phyloP scores from a whole-genome alignment of 1,284 basidiomycete species.

The Macrocybe sp. region DNA sequence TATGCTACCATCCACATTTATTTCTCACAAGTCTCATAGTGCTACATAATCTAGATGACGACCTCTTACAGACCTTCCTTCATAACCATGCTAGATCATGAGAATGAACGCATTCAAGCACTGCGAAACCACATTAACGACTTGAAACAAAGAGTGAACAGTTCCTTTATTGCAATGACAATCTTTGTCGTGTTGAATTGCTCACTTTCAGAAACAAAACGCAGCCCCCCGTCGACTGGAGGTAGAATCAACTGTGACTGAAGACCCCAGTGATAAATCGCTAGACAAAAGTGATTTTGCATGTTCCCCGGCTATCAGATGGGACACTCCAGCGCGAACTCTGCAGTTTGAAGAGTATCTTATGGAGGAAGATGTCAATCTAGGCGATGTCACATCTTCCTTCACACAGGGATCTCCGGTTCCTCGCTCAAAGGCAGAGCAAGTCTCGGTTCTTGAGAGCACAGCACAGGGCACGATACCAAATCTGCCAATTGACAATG shows the following conservation, averaged over 20 bases:
- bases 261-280: too few species aligned
- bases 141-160: constrained; percentile 43
- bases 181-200: constrained; percentile 1
- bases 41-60: constrained; percentile 24
- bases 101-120: constrained; percentile 53
- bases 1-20: constrained; percentile 26
- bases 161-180: background rate
- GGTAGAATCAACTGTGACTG: too few species aligned
- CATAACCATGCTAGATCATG: constrained; percentile 42
- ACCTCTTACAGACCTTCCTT: constrained; percentile 30
- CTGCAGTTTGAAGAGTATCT: constrained; percentile 58
- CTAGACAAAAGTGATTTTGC: constrained; percentile 2
- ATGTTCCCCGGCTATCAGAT: constrained; percentile 42
- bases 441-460: background rate
- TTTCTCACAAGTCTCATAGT: constrained; percentile 8
- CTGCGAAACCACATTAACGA: constrained; percentile 48
- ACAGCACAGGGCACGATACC: background rate
- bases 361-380: constrained; percentile 57
- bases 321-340: constrained; percentile 55
- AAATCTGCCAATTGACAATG: too few species aligned
- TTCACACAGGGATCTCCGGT: constrained; percentile 42
- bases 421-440: constrained; percentile 7
- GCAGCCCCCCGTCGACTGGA: background rate
- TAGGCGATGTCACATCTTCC: constrained; percentile 44
- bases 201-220: constrained; percentile 16